A percentile compares a stretch with the other conserved stretches of the same genome.
phyloP scores from a whole-genome alignment of 2,329 filamentous ascomycete species.

The Penicillium sclerotigenum region DNA sequence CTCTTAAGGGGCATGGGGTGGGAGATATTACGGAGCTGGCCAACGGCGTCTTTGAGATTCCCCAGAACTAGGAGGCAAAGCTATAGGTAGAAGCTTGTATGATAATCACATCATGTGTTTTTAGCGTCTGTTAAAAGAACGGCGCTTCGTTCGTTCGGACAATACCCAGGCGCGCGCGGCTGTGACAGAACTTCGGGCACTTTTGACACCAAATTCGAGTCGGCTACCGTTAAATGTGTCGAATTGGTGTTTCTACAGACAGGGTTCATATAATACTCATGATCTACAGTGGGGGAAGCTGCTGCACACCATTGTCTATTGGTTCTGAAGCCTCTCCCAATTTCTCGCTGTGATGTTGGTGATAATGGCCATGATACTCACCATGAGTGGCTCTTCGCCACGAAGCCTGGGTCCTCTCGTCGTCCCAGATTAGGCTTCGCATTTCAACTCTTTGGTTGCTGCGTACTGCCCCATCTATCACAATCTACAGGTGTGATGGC shows the following conservation, averaged over 20 bases:
- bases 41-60: constrained; percentile 12
- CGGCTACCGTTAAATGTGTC: background rate
- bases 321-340: too few relatives aligned
- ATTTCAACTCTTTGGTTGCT: too few relatives aligned
- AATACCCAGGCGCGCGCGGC: background rate
- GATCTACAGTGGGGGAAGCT: background rate
- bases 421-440: background rate
- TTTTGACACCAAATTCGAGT: background rate
- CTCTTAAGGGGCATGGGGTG: constrained; percentile 8
- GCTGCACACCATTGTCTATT: background rate
- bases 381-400: background rate
- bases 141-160: background rate
- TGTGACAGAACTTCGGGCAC: background rate
- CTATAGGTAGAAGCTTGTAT: background rate
- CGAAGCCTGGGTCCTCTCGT: too few relatives aligned
- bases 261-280: too few relatives aligned
- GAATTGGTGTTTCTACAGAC: background rate
- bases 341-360: background rate
- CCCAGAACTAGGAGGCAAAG: background rate
- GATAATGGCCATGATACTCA: background rate
- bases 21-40: constrained; percentile 11
- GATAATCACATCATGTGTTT: too few relatives aligned
- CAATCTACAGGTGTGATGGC: background rate
- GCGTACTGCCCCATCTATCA: too few relatives aligned
- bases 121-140: background rate